Percentiles rank a stretch among this genome's conserved stretches.
Evolutionary conservation across 2,329 filamentous ascomycete genomes (phyloP).

Genomic region (Neopestalotiopsis rosae): DNA sequence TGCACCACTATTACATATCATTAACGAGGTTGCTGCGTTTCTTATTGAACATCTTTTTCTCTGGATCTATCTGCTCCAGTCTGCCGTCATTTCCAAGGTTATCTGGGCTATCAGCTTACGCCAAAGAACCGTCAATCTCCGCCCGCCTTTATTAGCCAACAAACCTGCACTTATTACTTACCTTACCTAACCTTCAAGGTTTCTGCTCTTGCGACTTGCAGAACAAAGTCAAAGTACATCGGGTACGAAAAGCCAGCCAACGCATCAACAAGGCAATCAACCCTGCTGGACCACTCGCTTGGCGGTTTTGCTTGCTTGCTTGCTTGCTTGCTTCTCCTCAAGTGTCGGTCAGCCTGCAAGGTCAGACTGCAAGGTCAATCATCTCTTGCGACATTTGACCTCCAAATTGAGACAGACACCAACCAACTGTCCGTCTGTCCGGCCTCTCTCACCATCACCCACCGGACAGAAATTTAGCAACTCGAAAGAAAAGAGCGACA

Average conservation of each 20-base stretch:
- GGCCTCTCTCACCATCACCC: neutral
- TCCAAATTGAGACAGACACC: slow-evolving; percentile 9
- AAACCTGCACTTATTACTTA: neutral
- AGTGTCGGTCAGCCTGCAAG: slow-evolving; percentile 7
- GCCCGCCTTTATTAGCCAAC: slow-evolving; percentile 2
- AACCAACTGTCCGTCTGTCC: neutral
- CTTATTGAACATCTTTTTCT: neutral
- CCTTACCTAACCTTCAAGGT: neutral
- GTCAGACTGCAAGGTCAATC: neutral
- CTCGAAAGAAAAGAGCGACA: neutral
- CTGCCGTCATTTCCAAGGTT: neutral
- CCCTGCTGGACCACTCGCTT: neutral
- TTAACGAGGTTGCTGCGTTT: neutral
- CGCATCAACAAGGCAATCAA: neutral
- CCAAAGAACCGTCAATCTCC: neutral
- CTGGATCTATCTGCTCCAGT: neutral
- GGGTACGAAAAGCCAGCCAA: neutral
- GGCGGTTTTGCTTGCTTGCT: neutral
- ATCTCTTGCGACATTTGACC: slow-evolving; percentile 5
- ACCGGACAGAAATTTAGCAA: neutral
- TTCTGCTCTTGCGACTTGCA: neutral
- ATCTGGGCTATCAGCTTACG: neutral
- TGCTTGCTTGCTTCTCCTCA: neutral
- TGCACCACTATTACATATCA: neutral
- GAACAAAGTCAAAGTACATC: neutral